These are phyloP conservation scores for Colletotrichum sp. DNA, from an alignment of 2,329 filamentous ascomycete genomes.

Conservation along the genomic window DNA sequence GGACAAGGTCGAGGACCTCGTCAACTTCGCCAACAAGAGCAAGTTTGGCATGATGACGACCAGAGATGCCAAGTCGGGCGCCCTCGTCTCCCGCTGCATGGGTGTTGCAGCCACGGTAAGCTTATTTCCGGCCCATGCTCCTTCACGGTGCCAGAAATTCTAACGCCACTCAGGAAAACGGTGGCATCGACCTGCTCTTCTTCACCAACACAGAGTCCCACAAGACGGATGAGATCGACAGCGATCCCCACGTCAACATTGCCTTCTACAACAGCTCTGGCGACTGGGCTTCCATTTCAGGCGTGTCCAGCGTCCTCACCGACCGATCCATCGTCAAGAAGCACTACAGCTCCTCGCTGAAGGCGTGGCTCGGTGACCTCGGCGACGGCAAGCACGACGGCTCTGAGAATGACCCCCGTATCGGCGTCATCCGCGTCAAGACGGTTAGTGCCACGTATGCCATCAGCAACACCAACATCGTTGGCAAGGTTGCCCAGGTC, in stretches of 20 bases:
- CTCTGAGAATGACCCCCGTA: slow-evolving; percentile 79
- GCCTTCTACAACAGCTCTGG: slow-evolving; percentile 78
- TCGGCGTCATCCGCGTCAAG: slow-evolving; percentile 81
- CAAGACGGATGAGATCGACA: slow-evolving; percentile 81
- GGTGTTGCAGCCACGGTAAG: slow-evolving; percentile 78
- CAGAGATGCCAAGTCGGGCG: slow-evolving; percentile 65
- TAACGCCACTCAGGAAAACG: slow-evolving; percentile 64
- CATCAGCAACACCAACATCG: slow-evolving; percentile 63
- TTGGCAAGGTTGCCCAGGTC: slow-evolving; percentile 72
- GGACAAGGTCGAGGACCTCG: slow-evolving; percentile 78
- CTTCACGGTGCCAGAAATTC: rapidly evolving
- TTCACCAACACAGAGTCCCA: slow-evolving; percentile 90
- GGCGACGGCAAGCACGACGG: slow-evolving; percentile 86
- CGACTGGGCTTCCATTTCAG: slow-evolving; percentile 89
- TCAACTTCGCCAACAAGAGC: slow-evolving; percentile 70
- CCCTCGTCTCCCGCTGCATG: slow-evolving; percentile 85
- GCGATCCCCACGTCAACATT: slow-evolving; percentile 79
- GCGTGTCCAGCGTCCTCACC: slow-evolving; percentile 71
- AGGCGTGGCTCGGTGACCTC: slow-evolving; percentile 87
- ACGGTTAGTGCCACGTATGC: slow-evolving; percentile 76
- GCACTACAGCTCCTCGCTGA: slow-evolving; percentile 75
- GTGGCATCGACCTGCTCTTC: slow-evolving; percentile 84
- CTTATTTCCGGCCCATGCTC: background rate
- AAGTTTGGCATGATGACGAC: slow-evolving; percentile 95
- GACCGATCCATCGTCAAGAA: slow-evolving; percentile 73